Base-by-base conservation (phyloP, 2,329 filamentous ascomycete genomes). In the Epichloe sylvatica region DNA sequence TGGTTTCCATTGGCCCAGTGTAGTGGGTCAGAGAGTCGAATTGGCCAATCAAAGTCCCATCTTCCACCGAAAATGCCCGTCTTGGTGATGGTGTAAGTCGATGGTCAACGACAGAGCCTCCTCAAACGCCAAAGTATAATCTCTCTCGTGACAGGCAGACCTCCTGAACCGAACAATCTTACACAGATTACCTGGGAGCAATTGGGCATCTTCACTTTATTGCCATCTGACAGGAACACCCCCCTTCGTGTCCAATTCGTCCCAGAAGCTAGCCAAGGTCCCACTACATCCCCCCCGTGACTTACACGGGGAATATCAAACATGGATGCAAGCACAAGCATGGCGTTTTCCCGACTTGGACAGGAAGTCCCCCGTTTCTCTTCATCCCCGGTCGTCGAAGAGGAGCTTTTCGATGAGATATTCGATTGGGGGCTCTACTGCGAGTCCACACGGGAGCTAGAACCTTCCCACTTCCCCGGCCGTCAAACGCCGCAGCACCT, bases 191-290 rank as follows among this genome's bases (percentile, higher is more conserved):
- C 62, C 59, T 60, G 63, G 59, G 57, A 63, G 57, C 41, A 45
- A 63, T 67, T 67, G 62, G 64, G 64, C 61, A 64, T 65, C 62
- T 66, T 65, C 61, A 64, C 55, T 60, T 65, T 64, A 60, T 66
- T 65, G 62, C 59, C 59, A 59, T 62, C 60, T 62, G 62, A 65
- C 60, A 61, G 52, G 61, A 59, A 46, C 41, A 45, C 48, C 46
- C 48, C 35, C 60, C 62, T 59, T 61, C 59, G 57, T 62, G 56
- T 62, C 62, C 63, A 62, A 61, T 65, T 65, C 62, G 63, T 59
- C 63, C 59, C 57, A 52, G 54, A 56, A 60, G 55, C 56, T 57
- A 63, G 60, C 61, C 49, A 64, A 66, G 65, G 66, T 68, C 67
- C 66, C 66, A 68, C 66, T 64, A 66, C 61, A 61, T 63, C 38